Conservation (phyloP, 148 eudicot species). For the Diospyros kaki region DNA sequence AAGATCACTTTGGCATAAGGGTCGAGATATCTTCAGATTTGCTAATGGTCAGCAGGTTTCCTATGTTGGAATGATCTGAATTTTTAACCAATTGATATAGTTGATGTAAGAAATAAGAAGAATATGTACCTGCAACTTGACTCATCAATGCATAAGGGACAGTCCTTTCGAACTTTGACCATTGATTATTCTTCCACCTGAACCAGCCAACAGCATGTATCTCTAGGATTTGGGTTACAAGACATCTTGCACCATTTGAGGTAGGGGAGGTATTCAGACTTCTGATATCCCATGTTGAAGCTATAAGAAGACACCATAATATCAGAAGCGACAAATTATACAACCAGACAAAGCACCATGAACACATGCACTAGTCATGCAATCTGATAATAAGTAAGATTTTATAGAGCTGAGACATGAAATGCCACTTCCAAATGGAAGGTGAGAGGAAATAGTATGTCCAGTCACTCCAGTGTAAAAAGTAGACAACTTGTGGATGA, state of each 20-base stretch:
- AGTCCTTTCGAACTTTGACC: slow-evolving; percentile 75
- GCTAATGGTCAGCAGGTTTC: background rate
- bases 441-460: background rate
- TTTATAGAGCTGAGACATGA: background rate
- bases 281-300: slow-evolving; percentile 95
- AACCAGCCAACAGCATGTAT: slow-evolving; percentile 60
- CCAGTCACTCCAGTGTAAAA: background rate
- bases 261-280: slow-evolving; percentile 36
- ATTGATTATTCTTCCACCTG: slow-evolving; percentile 65
- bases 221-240: slow-evolving; percentile 86
- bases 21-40: background rate
- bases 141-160: slow-evolving; percentile 79
- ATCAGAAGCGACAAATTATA: background rate
- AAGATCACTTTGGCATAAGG: too few species aligned
- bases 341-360: slow-evolving; percentile 6
- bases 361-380: background rate
- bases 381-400: background rate
- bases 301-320: slow-evolving; percentile 33
- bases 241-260: slow-evolving; percentile 48
- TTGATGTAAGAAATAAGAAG: background rate
- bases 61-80: background rate
- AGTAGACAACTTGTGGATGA: background rate
- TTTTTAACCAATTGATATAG: slow-evolving; percentile 2
- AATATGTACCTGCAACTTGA: slow-evolving; percentile 86
- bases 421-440: background rate